These are phyloP conservation scores for Dioscorea cayenensis DNA, from an alignment of 116 monocot species.

Conservation along the genomic window DNA sequence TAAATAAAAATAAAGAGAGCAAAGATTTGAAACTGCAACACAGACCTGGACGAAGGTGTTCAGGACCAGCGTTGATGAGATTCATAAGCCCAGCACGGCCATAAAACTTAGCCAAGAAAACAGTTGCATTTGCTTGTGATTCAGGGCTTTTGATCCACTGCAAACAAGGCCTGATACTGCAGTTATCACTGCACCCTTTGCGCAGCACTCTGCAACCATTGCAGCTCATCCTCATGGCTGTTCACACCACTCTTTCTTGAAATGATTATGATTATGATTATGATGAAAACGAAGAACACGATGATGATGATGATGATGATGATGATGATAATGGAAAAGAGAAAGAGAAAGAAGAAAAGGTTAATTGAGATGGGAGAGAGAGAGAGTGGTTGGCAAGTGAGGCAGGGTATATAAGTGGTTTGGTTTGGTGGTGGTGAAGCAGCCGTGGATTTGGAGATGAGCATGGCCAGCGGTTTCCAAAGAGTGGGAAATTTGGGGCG, in stretches of 20 bases:
- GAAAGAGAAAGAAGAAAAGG: background rate
- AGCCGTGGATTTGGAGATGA: slow-evolving; percentile 5
- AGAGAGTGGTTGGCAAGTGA: background rate
- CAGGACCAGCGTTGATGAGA: slow-evolving; percentile 39
- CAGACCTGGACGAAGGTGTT: slow-evolving; percentile 35
- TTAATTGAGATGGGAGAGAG: background rate
- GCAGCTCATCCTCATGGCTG: slow-evolving; percentile 49
- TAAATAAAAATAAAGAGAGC: too few species aligned
- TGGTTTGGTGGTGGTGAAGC: background rate
- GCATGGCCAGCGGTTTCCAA: slow-evolving; percentile 2
- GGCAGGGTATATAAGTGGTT: background rate
- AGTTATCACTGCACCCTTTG: slow-evolving; percentile 53
- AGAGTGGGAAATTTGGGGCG: background rate
- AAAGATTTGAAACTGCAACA: too few species aligned
- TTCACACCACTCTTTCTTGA: background rate
- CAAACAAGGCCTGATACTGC: slow-evolving; percentile 43
- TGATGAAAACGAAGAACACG: too few species aligned
- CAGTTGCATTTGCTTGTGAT: slow-evolving; percentile 46
- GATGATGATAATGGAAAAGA: too few species aligned
- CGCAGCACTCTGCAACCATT: slow-evolving; percentile 48
- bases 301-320: too few species aligned
- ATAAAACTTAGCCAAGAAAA: slow-evolving; percentile 56
- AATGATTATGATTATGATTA: background rate
- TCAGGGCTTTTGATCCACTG: slow-evolving; percentile 49
- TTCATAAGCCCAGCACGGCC: slow-evolving; percentile 51